Conservation (phyloP, 129 eudicot genomes). For the Flaveria bidentis region DNA sequence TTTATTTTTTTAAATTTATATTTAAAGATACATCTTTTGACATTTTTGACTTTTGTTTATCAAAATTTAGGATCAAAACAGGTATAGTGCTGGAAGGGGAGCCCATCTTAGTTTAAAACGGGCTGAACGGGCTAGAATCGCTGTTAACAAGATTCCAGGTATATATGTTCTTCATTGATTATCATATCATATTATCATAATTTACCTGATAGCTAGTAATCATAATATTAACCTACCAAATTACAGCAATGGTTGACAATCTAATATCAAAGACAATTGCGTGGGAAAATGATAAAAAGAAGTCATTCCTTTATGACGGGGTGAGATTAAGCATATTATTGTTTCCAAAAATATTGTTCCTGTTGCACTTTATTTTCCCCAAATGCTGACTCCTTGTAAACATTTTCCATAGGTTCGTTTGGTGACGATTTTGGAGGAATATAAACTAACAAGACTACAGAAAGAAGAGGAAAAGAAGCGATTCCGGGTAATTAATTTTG, state of each 20-base stretch:
- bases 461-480: constrained; percentile 83
- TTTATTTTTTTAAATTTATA: neutral
- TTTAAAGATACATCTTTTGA: neutral
- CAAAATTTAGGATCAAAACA: constrained; percentile 60
- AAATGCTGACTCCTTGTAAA: neutral
- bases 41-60: constrained; percentile 16
- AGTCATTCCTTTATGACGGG: constrained; percentile 78
- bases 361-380: constrained; percentile 3
- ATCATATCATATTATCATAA: neutral
- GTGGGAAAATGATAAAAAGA: constrained; percentile 75
- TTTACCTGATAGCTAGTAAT: neutral
- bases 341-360: neutral
- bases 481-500: constrained; percentile 51
- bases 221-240: constrained; percentile 10
- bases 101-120: constrained; percentile 82
- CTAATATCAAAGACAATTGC: constrained; percentile 65
- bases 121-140: constrained; percentile 85
- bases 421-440: constrained; percentile 84
- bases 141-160: constrained; percentile 88
- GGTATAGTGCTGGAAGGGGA: constrained; percentile 94
- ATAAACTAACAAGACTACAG: constrained; percentile 69
- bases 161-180: constrained; percentile 20
- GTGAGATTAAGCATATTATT: constrained; percentile 38
- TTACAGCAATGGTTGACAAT: constrained; percentile 71
- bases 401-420: constrained; percentile 57